A percentile compares a stretch with the other conserved stretches of the same genome.
These are phyloP conservation scores for Heliosperma pusillum DNA, from an alignment of 148 eudicot species.

Conservation along the genomic window DNA sequence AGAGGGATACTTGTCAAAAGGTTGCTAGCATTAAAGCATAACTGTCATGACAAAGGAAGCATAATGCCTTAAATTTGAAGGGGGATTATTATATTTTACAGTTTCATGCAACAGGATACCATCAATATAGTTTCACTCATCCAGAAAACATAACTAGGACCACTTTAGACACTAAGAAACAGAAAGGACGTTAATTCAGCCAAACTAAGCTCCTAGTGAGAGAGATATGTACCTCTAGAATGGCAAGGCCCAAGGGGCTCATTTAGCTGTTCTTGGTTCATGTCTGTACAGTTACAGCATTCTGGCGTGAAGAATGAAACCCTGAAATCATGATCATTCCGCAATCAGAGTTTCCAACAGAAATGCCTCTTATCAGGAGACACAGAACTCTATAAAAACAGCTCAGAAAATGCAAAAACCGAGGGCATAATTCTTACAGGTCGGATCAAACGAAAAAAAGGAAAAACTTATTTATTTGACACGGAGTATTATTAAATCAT, in stretches of 20 bases:
- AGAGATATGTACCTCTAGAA: constrained; percentile 45
- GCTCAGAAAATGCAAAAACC: neutral
- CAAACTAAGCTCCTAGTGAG: neutral
- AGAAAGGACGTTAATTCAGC: neutral
- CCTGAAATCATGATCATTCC: constrained; percentile 60
- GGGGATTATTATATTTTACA: too few relatives aligned
- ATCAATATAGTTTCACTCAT: too few relatives aligned
- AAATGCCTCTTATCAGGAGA: neutral
- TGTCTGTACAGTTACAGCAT: constrained; percentile 74
- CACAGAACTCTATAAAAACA: neutral
- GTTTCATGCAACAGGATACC: too few relatives aligned
- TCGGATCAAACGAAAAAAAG: neutral
- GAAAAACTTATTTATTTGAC: neutral
- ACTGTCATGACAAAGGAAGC: too few relatives aligned
- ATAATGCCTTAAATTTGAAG: too few relatives aligned
- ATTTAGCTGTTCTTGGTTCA: constrained; percentile 30
- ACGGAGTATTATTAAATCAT: neutral
- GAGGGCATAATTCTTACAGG: neutral
- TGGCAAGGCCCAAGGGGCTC: constrained; percentile 51
- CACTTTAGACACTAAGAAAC: neutral
- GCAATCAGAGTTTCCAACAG: constrained; percentile 16
- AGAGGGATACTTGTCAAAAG: too few relatives aligned
- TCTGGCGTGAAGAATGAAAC: constrained; percentile 66
- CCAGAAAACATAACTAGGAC: too few relatives aligned
- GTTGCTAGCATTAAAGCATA: too few relatives aligned